Evolutionary conservation across 192 early-diverging fungal species (phyloP), one percentile per base, ranked within the genome.

Genomic region (Gonapodya sp.): DNA sequence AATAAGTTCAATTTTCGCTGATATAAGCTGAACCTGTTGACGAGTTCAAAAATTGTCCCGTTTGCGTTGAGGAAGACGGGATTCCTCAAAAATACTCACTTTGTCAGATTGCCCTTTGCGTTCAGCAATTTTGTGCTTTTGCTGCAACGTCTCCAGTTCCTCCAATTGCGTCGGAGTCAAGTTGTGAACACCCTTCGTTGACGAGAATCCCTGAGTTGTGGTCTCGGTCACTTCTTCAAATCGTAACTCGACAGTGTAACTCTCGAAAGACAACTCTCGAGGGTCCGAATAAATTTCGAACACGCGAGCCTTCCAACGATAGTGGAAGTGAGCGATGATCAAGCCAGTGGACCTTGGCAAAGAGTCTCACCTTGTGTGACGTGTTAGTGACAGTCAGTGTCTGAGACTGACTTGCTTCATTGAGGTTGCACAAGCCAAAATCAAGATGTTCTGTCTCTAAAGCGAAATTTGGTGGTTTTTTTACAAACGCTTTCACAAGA

Each of bases 101-200:
- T 99, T 99, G 24, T 97, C 96, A 0, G 88, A 86, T 1, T 91
- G 89, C 18, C 93, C 93, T 84, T 99, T 99, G 36, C 96, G 89
- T 72, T 87, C 90, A 0, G 96, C 96, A 83, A 99, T 99, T 87
- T 99, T 99, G 73, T 97, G 87, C 84, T 98, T 99, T 81, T 98
- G 97, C 86, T 99, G 96, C 82, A 98, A 83, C 79, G 92, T 89
- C 88, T 99, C 97, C 73, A 99, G 95, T 84, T 96, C 96, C 89
- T 97, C 95, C 74, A 92, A 91, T 46, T 94, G 94, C 81, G 93
- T 86, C 82, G 83, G 86, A 81, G 82, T 85, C 83, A 85, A 87
- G 73, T 80, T 64, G 24, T 64, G 24, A 8, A 64, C 46, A 24
- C 8, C 24, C 8, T 24, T 64, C 46, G 24, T 16, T 64, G 46